A percentile compares a stretch with the other conserved stretches of the same genome.
Conservation (phyloP, 805 yeast genomes). For the Hyphopichia homilentoma region DNA sequence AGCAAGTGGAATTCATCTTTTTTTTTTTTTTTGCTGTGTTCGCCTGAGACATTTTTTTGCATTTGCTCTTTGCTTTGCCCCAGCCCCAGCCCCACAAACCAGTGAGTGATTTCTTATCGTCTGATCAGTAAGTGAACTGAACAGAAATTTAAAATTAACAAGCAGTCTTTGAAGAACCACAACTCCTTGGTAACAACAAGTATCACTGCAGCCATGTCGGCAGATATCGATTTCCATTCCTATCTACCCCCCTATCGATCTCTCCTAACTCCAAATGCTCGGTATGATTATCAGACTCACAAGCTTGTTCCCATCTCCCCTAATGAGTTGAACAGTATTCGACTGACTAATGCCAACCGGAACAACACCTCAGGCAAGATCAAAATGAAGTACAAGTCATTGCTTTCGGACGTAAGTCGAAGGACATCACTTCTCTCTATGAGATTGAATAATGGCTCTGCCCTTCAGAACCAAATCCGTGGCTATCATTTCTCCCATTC, state of each 20-base stretch:
- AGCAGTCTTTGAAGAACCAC: too few species aligned
- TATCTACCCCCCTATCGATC: conserved; percentile 54
- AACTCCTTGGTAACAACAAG: too few species aligned
- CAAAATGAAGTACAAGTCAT: conserved; percentile 47
- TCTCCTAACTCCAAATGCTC: conserved; percentile 43
- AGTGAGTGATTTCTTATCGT: too few species aligned
- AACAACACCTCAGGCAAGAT: conserved; percentile 11
- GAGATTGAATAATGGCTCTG: conserved; percentile 16
- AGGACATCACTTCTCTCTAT: conserved; percentile 36
- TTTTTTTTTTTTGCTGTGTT: too few species aligned
- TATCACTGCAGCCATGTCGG: too few species aligned
- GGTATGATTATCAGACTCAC: conserved; percentile 50
- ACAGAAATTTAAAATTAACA: too few species aligned
- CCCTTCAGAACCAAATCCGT: conserved; percentile 3
- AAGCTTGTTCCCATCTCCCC: conserved; percentile 35
- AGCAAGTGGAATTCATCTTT: too few species aligned
- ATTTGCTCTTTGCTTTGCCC: too few species aligned
- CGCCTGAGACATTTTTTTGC: too few species aligned
- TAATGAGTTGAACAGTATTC: conserved; percentile 24
- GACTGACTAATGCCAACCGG: conserved; percentile 4
- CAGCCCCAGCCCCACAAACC: too few species aligned
- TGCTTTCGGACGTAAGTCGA: conserved; percentile 47
- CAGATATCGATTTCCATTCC: conserved; percentile 18
- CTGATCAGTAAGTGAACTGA: too few species aligned
- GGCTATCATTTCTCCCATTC: conserved; percentile 3